Evolutionary conservation across 495 filamentous ascomycete species (phyloP), one percentile per base, ranked within the genome.

Genomic region (Trichoderma reesei): DNA sequence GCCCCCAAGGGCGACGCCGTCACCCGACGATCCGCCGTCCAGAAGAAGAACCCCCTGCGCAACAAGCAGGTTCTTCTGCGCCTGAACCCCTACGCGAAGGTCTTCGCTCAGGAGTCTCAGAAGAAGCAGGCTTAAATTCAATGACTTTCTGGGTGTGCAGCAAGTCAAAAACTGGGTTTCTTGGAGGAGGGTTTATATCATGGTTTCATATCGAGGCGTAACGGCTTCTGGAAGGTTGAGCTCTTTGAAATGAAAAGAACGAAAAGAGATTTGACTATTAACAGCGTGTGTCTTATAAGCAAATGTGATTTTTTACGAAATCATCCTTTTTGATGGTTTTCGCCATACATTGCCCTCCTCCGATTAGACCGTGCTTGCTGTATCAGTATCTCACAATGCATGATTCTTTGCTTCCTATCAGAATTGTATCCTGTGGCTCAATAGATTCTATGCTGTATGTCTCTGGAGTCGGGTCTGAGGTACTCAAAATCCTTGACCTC

Each of bases 41-140:
- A 96, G 85, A 98, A 98, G 92, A 96, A 96, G 91, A 98, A 98
- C 85, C 95, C 94, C 74, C 89, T 98, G 66, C 83, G 82, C 80
- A 98, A 98, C 87, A 95, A 89, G 85, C 95, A 98, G 83, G 86
- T 98, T 65, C 83, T 96, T 79, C 88, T 97, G 73, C 86, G 94
- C 67, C 88, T 98, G 78, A 98, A 98, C 85, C 94, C 94, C 65
- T 98, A 98, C 81, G 92, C 92, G 65, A 82, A 87, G 70, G 85
- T 86, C 48, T 98, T 90, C 81, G 80, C 83, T 66, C 90, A 92
- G 83, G 81, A 91, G 74, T 18, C 54, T 16, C 63, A 65, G 56
- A 88, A 90, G 79, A 63, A 46, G 39, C 70, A 78, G 76, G 70
- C 72, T 71, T 60, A 68, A 61, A 41, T 63, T 34, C 61, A 46